Evolutionary conservation across 768 basidiomycete genomes (phyloP), one percentile per base, ranked within the genome.

Genomic region (Infundibulicybe gibba): DNA sequence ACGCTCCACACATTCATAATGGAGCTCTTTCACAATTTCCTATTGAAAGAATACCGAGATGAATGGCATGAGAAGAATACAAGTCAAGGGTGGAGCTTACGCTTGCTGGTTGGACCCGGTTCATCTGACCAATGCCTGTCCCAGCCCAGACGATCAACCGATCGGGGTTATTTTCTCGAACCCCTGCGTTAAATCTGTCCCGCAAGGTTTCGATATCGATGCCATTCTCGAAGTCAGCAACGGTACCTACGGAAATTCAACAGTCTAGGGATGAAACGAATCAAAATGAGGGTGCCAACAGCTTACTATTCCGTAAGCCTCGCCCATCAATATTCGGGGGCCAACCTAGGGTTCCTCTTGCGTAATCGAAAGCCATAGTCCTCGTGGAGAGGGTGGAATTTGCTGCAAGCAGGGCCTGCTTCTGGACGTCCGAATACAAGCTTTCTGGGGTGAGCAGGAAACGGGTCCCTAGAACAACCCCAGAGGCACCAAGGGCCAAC

Each of bases 401-500:
- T 32, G 81, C 81, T 15, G 53, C 60, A 9, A 79, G 52, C 32
- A 88, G 68, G 0, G 77, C 75, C 31, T 67, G 63, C 51, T 80
- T 80, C 54, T 86, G 82, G 1, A 56, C 55, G 37, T 74, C 69
- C 20, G 69, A 69, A 62, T 84, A 87, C 10, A 75, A 62, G 51
- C 82, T 75, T 65, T 90, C 87, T 3, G 75, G 72, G 1, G 86
- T 78, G 49, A 85, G 68, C 41, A 87, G 64, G 57, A 91, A 88
- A 6, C 87, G 83, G 0, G 90, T 92, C 44, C 90, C 90, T 16
- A 84, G 57, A 25, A 83, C 83, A 9, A 66, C 82, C 3, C 85
- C 90, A 17, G 80, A 68, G 2, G 81, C 85, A 12, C 89, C 89
- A 31, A 86, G 72, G 5, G 76, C 63, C 45, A 94, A 75, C 38